Evolutionary conservation across 2,329 filamentous ascomycete genomes (phyloP), one percentile per base, ranked within the genome.

Genomic region (Acephala macrosclerotiorum): DNA sequence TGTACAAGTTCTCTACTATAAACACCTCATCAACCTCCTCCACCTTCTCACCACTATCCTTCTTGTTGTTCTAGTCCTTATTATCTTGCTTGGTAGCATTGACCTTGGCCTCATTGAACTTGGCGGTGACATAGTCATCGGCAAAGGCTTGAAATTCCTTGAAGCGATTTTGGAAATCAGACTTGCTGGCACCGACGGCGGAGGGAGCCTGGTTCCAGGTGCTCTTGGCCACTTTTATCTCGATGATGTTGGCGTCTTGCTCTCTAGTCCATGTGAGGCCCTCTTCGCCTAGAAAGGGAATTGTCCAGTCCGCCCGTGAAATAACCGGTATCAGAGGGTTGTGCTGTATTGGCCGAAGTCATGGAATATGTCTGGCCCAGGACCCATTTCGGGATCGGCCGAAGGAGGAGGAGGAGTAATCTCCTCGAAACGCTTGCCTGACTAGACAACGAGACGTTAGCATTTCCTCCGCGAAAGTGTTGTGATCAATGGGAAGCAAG

Each of bases 191-290:
- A 3, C 61, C 42, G 18, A 67, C 55, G 16, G 53, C 63, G 16
- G 42, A 25, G 29, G 47, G 58, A 42, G 70, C 73, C 18, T 74
- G 67, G 53, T 71, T 73, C 42, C 64, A 68, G 5, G 59, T 36
- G 3, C 56, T 40, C 22, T 59, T 58, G 49, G 12, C 22, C 12
- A 11, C 4, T 14, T 57, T 57, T 33, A 57, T 57, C 55, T 25
- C 16, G 9, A 38, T 5, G 35, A 57, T 57, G 9, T 8, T 38
- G 18, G 38, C 36, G 55, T 57, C 55, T 57, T 57, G 55, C 33
- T 57, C 29, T 8, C 8, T 12, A 18, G 55, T 57, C 55, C 55
- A 57, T 3, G 5, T 20, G n/a, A 7, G 8, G 4, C 20, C 20
- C 2, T 51, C 47, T 5, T 12, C 14, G 18, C n/a, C 38, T n/a